Percentiles rank a stretch among this genome's conserved stretches.
Evolutionary conservation across 495 filamentous ascomycete genomes (phyloP).

Genomic region (Talaromyces adpressus): DNA sequence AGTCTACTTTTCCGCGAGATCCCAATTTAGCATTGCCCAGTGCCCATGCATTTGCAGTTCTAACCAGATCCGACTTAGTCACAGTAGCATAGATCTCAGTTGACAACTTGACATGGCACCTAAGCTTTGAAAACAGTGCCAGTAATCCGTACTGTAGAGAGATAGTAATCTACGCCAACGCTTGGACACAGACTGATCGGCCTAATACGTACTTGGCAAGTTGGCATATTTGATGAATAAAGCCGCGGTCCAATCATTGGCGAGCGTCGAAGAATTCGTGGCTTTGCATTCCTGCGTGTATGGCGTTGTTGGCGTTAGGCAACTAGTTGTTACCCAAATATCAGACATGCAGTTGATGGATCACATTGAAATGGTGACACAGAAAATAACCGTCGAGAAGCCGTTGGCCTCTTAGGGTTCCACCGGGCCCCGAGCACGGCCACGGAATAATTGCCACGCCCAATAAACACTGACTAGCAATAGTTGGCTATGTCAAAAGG

Average conservation of each 20-base stretch:
- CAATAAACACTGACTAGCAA: background rate
- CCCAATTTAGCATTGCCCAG: background rate
- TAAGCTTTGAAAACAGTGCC: background rate
- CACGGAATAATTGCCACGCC: background rate
- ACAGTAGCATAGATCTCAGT: background rate
- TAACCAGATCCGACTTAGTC: background rate
- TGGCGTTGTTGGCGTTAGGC: background rate
- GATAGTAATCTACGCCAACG: background rate
- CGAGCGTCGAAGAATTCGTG: background rate
- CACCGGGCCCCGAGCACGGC: background rate
- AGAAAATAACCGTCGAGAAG: conserved; percentile 1
- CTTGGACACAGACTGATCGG: background rate
- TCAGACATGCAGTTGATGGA: conserved; percentile 8
- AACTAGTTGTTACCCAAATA: background rate
- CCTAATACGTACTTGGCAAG: background rate
- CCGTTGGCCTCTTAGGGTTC: background rate
- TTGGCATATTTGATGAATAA: background rate
- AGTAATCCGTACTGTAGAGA: background rate
- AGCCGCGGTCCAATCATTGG: background rate
- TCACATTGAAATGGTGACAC: conserved; percentile 3
- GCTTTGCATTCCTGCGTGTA: conserved; percentile 5
- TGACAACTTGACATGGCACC: background rate
- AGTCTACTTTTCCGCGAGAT: background rate
- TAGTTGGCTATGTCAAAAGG: background rate
- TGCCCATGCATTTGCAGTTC: background rate